Evolutionary conservation across 2,329 filamentous ascomycete genomes (phyloP).

Genomic region (Leptographium procerum): DNA sequence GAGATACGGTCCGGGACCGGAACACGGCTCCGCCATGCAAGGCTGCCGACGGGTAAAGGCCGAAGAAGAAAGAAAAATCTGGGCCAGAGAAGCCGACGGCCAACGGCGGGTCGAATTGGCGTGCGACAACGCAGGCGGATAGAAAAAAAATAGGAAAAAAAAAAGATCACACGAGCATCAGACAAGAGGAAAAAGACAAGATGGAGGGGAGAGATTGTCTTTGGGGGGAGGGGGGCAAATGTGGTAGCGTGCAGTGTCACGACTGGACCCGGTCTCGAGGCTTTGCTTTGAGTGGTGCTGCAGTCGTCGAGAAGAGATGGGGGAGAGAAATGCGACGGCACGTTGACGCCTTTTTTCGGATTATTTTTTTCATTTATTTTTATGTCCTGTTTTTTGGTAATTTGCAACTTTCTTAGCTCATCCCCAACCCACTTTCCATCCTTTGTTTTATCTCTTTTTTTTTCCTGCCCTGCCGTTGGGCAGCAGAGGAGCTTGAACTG

Average conservation of each 20-base stretch:
- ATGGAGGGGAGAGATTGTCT: neutral
- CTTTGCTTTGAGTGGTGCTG: neutral
- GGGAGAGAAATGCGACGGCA: neutral
- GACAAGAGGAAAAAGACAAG: neutral
- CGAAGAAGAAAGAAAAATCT: neutral
- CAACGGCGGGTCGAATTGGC: neutral
- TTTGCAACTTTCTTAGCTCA: neutral
- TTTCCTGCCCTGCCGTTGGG: neutral
- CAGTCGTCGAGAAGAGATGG: neutral
- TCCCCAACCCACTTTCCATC: neutral
- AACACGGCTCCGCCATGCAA: slow-evolving; percentile 3
- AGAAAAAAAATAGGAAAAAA: too few relatives aligned
- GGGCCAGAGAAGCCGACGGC: neutral
- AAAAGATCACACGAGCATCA: neutral
- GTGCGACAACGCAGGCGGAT: neutral
- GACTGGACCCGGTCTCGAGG: neutral
- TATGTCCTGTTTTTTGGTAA: neutral
- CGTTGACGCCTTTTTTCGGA: neutral
- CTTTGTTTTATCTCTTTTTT: neutral
- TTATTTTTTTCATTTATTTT: neutral
- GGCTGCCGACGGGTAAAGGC: neutral
- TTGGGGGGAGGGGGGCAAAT: neutral
- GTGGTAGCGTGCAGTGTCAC: slow-evolving; percentile 1
- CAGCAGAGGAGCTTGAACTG: neutral
- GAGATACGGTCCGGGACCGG: neutral